Percentiles rank a stretch among this genome's conserved stretches.
Conservation (phyloP, 2,329 filamentous ascomycete genomes). For the Hypoxylon sp. region DNA sequence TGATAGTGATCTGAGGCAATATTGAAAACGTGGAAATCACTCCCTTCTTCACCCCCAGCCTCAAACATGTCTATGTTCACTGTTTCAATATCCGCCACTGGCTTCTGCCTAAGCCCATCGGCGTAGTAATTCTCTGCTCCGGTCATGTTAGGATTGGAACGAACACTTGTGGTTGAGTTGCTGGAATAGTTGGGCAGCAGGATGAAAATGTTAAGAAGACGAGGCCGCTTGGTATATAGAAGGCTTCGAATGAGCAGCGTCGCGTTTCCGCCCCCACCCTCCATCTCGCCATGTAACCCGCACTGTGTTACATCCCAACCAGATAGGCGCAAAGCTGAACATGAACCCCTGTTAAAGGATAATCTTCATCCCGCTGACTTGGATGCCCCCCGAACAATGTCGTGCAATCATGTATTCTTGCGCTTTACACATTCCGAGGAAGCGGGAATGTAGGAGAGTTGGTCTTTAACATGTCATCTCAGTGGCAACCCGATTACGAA, state of each 20-base stretch:
- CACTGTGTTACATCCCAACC: no score
- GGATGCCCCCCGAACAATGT: neutral
- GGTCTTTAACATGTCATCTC: neutral
- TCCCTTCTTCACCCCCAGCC: constrained; percentile 13
- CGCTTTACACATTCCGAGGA: neutral
- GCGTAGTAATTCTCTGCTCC: neutral
- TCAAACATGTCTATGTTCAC: constrained; percentile 7
- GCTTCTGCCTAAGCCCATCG: neutral
- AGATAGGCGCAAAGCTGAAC: no score
- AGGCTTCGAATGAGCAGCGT: no score
- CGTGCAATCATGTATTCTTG: neutral
- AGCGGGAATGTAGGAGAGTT: neutral
- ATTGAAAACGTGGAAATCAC: constrained; percentile 21
- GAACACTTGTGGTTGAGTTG: neutral
- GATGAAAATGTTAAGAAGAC: no score
- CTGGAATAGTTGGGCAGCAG: no score
- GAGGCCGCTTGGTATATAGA: no score
- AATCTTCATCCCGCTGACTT: no score
- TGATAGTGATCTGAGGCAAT: constrained; percentile 16
- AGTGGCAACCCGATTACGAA: constrained; percentile 1
- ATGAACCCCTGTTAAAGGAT: no score
- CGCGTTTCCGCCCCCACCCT: no score
- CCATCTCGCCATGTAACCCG: no score
- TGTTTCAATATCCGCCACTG: neutral
- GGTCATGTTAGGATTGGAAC: neutral